These are phyloP conservation scores for Wickerhamiella azyma DNA, from an alignment of 805 yeast species.

Conservation along the genomic window DNA sequence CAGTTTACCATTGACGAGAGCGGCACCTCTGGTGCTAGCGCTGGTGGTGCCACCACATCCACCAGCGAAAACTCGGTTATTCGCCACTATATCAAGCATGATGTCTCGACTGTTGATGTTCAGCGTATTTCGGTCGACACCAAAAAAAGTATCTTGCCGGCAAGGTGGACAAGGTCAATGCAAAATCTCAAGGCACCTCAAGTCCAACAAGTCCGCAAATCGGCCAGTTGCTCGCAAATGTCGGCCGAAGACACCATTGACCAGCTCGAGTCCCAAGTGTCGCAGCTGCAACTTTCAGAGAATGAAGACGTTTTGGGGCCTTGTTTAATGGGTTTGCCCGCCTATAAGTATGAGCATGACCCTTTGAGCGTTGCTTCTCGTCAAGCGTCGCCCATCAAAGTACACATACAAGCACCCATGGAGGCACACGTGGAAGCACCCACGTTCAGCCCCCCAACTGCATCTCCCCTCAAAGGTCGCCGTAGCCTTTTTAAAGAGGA, in stretches of 20 bases:
- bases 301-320: neutral
- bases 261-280: conserved; percentile 2
- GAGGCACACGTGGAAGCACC: too few species aligned
- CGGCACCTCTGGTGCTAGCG: neutral
- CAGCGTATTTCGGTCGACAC: neutral
- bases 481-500: neutral
- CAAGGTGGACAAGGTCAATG: conserved; percentile 6
- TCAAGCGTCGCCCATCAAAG: too few species aligned
- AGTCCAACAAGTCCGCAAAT: neutral
- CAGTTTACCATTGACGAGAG: neutral
- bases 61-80: neutral
- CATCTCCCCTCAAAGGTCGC: neutral
- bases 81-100: neutral
- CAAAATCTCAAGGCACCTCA: conserved; percentile 3
- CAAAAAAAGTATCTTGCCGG: neutral
- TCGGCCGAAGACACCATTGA: neutral
- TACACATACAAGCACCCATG: too few species aligned
- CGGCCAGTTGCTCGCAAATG: neutral
- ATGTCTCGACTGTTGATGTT: neutral
- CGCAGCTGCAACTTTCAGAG: neutral
- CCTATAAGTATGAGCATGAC: too few species aligned
- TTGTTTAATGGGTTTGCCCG: too few species aligned
- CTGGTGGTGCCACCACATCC: neutral
- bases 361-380: too few species aligned
- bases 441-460: neutral